phyloP scores from a whole-genome alignment of 2,329 filamentous ascomycete species.

The Sporothrix variecibatus region DNA sequence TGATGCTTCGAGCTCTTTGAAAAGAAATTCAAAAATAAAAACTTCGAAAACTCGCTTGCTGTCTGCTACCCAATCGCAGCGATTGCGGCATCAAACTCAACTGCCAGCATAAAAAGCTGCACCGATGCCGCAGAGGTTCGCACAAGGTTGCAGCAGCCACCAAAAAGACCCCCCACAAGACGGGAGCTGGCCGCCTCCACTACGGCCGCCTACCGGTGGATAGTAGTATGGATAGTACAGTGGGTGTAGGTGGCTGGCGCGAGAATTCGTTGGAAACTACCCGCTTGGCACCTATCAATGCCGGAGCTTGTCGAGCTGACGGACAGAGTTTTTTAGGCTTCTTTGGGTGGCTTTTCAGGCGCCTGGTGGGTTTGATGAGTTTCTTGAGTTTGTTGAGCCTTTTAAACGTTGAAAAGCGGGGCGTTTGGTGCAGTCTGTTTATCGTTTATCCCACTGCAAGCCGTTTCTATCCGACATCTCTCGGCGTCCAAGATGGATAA shows the following conservation, averaged over 20 bases:
- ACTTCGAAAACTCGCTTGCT: too few species aligned
- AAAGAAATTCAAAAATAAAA: too few species aligned
- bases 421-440: background rate
- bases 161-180: background rate
- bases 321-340: background rate
- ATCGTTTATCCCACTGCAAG: background rate
- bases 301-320: background rate
- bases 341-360: background rate
- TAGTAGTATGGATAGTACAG: too few species aligned
- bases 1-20: too few species aligned
- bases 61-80: background rate
- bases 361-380: too few species aligned
- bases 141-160: background rate
- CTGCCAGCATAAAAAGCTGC: background rate
- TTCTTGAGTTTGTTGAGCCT: background rate
- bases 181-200: background rate
- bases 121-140: background rate
- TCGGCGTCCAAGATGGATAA: background rate
- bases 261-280: conserved; percentile 1
- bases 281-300: background rate
- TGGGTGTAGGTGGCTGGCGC: background rate
- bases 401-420: background rate
- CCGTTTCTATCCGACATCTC: conserved; percentile 2
- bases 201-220: background rate
- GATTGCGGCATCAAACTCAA: background rate